phyloP scores from a whole-genome alignment of 768 basidiomycete genomes.

The Tricholoma sp. region DNA sequence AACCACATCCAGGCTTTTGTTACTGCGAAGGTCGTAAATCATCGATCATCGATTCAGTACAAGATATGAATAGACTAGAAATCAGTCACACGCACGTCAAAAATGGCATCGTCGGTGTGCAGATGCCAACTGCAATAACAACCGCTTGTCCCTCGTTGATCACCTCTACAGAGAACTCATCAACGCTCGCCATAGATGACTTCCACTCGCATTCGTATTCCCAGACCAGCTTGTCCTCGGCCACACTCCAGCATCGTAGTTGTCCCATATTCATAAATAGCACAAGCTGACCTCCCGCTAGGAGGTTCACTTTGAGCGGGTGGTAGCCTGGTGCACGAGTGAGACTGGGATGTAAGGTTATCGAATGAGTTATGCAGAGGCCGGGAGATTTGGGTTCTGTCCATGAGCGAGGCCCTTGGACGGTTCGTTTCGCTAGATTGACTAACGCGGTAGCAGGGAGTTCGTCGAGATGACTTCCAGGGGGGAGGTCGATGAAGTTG shows the following conservation, averaged over 20 bases:
- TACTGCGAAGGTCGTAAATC: not conserved
- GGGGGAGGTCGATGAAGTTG: not conserved
- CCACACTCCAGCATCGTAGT: not conserved
- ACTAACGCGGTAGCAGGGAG: not conserved
- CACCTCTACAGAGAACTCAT: not conserved
- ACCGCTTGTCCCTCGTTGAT: not conserved
- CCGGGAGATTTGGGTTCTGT: not conserved
- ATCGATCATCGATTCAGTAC: not conserved
- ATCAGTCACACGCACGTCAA: not conserved
- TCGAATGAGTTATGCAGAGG: not conserved
- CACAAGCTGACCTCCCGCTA: not conserved
- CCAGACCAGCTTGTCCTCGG: not conserved
- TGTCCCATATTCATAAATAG: not conserved
- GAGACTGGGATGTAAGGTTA: not conserved
- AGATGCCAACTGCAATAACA: not conserved
- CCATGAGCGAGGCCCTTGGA: conserved; percentile 1
- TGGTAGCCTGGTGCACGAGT: not conserved
- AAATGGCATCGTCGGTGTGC: not conserved
- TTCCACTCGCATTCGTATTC: not conserved
- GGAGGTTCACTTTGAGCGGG: not conserved
- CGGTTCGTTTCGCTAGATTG: not conserved
- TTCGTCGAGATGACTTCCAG: not conserved
- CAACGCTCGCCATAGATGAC: not conserved
- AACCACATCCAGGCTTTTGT: not conserved
- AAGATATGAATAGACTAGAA: not conserved